Conservation (phyloP, 2,329 filamentous ascomycete genomes). For the Didymella pinodella region DNA sequence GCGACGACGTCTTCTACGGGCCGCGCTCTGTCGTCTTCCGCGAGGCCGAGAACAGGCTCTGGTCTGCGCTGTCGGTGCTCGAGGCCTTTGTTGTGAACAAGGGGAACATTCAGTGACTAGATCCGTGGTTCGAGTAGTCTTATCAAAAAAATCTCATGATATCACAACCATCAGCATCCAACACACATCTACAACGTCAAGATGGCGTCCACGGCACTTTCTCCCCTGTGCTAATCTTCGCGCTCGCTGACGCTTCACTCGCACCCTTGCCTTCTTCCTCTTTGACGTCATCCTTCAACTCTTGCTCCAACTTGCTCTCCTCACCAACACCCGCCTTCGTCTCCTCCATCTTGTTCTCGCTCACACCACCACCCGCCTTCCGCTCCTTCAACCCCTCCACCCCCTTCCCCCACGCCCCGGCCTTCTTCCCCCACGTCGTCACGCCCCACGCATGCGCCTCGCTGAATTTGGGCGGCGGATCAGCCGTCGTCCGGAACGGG, state of each 20-base stretch:
- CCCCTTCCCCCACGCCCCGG: conserved; percentile 61
- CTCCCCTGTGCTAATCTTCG: conserved; percentile 3
- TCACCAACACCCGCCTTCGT: conserved; percentile 48
- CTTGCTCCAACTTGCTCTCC: not conserved
- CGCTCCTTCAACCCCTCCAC: conserved; percentile 56
- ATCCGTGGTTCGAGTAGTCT: conserved; percentile 37
- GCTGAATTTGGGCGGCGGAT: conserved; percentile 60
- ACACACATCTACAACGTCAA: not conserved
- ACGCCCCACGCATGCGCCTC: conserved; percentile 64
- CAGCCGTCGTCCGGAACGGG: conserved; percentile 55
- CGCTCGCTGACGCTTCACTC: not conserved
- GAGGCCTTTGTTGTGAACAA: conserved; percentile 96
- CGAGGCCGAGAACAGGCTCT: conserved; percentile 93
- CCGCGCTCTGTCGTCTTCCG: conserved; percentile 85
- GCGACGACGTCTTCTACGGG: conserved; percentile 93
- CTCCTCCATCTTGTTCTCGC: conserved; percentile 21
- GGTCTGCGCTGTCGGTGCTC: conserved; percentile 83
- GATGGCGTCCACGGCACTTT: conserved; percentile 9
- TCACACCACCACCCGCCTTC: conserved; percentile 51
- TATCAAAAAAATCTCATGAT: not conserved
- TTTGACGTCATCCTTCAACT: not conserved
- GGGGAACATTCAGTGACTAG: conserved; percentile 69
- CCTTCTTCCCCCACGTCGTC: conserved; percentile 61
- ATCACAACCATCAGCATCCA: too few species aligned
- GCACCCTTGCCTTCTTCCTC: not conserved